Conservation (phyloP, 371 early-diverging fungal species). For the Capniomyces stellatus region DNA sequence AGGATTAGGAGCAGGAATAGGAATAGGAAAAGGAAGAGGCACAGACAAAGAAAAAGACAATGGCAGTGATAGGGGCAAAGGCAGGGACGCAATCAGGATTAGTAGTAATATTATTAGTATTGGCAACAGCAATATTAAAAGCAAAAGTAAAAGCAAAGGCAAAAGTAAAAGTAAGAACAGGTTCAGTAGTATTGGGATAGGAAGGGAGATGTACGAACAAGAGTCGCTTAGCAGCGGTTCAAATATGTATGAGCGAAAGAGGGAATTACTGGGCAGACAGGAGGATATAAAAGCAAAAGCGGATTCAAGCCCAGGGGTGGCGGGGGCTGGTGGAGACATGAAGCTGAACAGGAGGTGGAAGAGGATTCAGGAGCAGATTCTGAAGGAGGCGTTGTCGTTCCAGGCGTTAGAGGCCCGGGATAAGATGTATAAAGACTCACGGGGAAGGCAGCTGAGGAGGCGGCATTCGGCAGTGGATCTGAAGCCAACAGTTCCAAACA, state of each 20-base stretch:
- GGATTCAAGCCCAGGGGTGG: slow-evolving; percentile 2
- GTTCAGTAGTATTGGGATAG: not conserved
- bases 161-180: not conserved
- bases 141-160: not conserved
- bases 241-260: too few relatives aligned
- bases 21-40: not conserved
- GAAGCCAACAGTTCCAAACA: slow-evolving; percentile 11
- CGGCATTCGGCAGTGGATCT: slow-evolving; percentile 20
- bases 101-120: not conserved
- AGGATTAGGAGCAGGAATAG: slow-evolving; percentile 5
- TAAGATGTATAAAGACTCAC: slow-evolving; percentile 12
- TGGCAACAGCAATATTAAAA: not conserved
- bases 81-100: not conserved
- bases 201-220: not conserved
- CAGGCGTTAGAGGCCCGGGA: slow-evolving; percentile 35
- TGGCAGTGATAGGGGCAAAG: not conserved
- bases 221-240: not conserved
- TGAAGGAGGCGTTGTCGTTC: slow-evolving; percentile 58
- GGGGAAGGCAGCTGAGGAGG: slow-evolving; percentile 9
- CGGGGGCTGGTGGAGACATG: not conserved
- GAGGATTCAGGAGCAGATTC: slow-evolving; percentile 41
- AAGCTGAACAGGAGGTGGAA: slow-evolving; percentile 25
- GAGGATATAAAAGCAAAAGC: not conserved
- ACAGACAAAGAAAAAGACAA: not conserved
- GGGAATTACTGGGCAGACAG: too few relatives aligned